A percentile compares a stretch with the other conserved stretches of the same genome.
These are phyloP conservation scores for Pittosporum tobira DNA, from an alignment of 129 eudicot genomes.

Conservation along the genomic window DNA sequence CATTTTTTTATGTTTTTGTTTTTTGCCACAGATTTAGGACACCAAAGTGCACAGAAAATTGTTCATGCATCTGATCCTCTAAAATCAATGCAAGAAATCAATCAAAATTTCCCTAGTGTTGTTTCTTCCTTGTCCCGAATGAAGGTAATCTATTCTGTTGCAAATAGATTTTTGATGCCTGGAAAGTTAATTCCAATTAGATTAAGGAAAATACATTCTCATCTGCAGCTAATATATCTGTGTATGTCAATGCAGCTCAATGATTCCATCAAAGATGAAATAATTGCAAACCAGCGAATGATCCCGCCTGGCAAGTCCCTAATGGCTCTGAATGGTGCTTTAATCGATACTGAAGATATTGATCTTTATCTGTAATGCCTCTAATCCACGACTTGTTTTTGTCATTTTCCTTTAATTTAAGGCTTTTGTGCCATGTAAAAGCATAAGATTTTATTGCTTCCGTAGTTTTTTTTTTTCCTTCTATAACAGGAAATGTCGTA, in stretches of 20 bases:
- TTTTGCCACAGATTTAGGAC: constrained; percentile 71
- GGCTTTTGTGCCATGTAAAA: not conserved
- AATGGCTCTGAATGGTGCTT: constrained; percentile 98
- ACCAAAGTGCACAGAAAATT: constrained; percentile 94
- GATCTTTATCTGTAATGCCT: constrained; percentile 82
- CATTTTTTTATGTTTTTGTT: constrained; percentile 12
- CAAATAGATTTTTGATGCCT: not conserved
- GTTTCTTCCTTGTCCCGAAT: constrained; percentile 91
- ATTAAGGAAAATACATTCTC: not conserved
- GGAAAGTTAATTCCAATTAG: not conserved
- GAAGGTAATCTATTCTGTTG: constrained; percentile 49
- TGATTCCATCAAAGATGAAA: constrained; percentile 94
- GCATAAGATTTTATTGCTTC: not conserved
- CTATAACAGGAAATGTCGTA: not conserved
- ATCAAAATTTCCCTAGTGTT: constrained; percentile 89
- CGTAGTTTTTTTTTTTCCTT: not conserved
- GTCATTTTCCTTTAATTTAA: not conserved
- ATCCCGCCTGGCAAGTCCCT: constrained; percentile 96
- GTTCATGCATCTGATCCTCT: constrained; percentile 96
- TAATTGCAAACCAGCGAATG: constrained; percentile 92
- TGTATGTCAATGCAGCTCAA: constrained; percentile 52
- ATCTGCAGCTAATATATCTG: constrained; percentile 11
- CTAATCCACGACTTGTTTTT: constrained; percentile 9
- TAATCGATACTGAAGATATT: constrained; percentile 78
- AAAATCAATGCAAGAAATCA: constrained; percentile 95